Evolutionary conservation across 2,329 filamentous ascomycete species (phyloP), one percentile per base, ranked within the genome.

Genomic region (Rutstroemia sp.): DNA sequence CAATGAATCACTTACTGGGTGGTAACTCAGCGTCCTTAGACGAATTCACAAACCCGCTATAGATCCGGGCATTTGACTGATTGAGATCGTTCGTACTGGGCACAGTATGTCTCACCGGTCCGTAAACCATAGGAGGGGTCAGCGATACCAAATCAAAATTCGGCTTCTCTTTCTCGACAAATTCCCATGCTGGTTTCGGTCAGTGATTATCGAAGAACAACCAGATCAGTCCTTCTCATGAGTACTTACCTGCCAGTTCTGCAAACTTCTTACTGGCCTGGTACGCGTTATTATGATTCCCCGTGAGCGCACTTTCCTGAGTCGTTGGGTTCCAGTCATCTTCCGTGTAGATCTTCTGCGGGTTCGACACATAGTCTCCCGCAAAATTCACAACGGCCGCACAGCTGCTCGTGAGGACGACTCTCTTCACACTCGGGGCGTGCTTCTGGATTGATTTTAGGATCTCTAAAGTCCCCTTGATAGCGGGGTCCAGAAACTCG

Each of bases 391-490:
- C 56, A 10, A 69, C 61, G 0, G 69, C 61, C 2, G 67, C 69
- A 7, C 62, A 66, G 50, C 66, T 58, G 66, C 70, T 67, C 76
- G 81, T 58, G 48, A 85, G 69, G 56, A 87, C 84, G 14, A 95
- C 86, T 58, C 85, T 80, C 73, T 85, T 89, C 52, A 95, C 87
- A 5, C 62, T 61, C 0, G 79, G 79, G 0, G 79, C 67, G 68
- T 80, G 61, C 2, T 27, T 27, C 25, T 27, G 25, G 25, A 59
- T 75, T 74, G 65, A 86, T 83, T 85, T 79, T 38, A 89, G 83
- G 55, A 94, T 82, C 37, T 86, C 86, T 62, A 84, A 87, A 1
- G 80, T 82, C 60, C 80, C 82, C 54, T 77, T 73, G 44, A 83
- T 73, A 7, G 79, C 79, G 0, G 80, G 80, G 37, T 79, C 73